Conservation (phyloP, 805 yeast species). For the Ogataea minuta region DNA sequence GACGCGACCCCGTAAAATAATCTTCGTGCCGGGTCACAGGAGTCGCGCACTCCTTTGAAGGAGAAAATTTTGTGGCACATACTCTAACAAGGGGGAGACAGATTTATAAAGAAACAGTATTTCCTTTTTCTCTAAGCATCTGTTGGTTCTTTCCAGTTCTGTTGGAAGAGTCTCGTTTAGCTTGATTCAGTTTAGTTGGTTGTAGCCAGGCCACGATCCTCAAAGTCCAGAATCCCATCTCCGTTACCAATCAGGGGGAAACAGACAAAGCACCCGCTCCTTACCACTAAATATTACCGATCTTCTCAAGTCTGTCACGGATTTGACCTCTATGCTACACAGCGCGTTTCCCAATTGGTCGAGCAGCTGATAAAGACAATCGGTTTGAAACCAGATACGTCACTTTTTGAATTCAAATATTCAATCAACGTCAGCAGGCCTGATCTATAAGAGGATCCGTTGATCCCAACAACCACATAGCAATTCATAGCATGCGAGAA, state of each 20-base stretch:
- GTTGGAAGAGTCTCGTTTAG: conserved; percentile 7
- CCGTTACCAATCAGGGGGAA: conserved; percentile 6
- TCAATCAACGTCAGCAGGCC: conserved; percentile 13
- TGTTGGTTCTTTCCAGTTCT: conserved; percentile 5
- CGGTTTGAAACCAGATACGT: conserved; percentile 9
- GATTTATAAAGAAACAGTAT: conserved; percentile 11
- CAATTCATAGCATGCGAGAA: conserved; percentile 14
- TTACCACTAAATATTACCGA: not conserved
- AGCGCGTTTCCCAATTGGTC: conserved; percentile 5
- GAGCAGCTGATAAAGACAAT: not conserved
- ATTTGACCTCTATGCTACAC: conserved; percentile 13
- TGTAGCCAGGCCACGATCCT: conserved; percentile 1
- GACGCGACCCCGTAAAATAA: conserved; percentile 10
- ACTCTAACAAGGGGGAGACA: conserved; percentile 11
- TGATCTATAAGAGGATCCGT: conserved; percentile 10
- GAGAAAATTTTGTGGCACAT: conserved; percentile 11
- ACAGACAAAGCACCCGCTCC: conserved; percentile 4
- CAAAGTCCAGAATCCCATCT: conserved; percentile 1
- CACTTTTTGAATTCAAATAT: conserved; percentile 9
- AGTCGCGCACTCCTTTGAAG: conserved; percentile 13
- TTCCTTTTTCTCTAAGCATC: conserved; percentile 8
- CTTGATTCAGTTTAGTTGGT: conserved; percentile 1
- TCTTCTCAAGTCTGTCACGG: not conserved
- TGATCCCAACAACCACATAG: not conserved
- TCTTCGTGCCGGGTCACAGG: conserved; percentile 10